Base-by-base conservation (phyloP, 2,329 filamentous ascomycete genomes). In the Ophiostoma ulmi region DNA sequence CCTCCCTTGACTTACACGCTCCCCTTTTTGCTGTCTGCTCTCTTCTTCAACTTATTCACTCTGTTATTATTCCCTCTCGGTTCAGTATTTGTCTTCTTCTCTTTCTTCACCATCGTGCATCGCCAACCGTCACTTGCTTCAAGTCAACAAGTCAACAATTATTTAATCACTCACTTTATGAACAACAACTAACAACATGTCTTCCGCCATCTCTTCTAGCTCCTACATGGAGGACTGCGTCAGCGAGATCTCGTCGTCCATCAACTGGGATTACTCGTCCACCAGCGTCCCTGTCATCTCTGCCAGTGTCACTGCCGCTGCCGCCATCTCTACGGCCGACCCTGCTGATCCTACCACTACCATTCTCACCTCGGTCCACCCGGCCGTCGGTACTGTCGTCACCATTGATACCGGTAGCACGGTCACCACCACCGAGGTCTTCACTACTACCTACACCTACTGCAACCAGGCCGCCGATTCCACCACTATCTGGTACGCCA, bases 391-490 rank as follows among this genome's bases (percentile, higher is more conserved):
- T 17, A 48, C 38, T 10, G 38, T 20, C 44, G 44, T 48, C 44
- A 48, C 44, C 44, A 7, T 48, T 20, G 44, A 48, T 20, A 48
- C n/a, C 52, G 52, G n/a, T 22, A 58, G n/a, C n/a, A 58, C 52
- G 26, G 73, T 72, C 6, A 73, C 75, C 22, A 73, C 75, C 70
- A 77, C 75, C 35, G 67, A 75, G 14, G 67, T 72, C 67, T 80
- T 76, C 74, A 81, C 79, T 44, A 81, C 79, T 7, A 74, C 79
- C 61, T 83, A 82, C 75, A 76, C 77, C 73, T 80, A 79, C 39
- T 76, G 77, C 58, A 73, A 78, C 35, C 76, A 75, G 38, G 80
- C 81, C 11, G 80, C 80, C 69, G 80, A 79, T 74, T 74, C 78
- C 71, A 80, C 78, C n/a, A 75, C 77, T 73, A 71, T 74, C 66